Base-by-base conservation (phyloP, 352 stramenopile species). In the Phytophthora tentaculata region DNA sequence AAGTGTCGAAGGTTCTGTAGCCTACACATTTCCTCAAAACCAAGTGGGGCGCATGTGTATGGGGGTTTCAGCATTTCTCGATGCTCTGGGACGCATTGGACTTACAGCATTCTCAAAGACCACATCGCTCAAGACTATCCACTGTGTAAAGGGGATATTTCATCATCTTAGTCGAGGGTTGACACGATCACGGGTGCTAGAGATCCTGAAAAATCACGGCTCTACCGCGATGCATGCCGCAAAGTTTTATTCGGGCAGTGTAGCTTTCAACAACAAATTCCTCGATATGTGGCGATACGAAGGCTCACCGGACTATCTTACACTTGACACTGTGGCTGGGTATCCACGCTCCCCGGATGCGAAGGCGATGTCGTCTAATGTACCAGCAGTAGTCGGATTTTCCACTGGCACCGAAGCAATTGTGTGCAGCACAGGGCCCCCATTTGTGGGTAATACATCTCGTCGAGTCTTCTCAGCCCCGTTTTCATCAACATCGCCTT, bases 221-320 rank as follows among this genome's bases (percentile, higher is more conserved):
- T 80, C 83, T 10, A 82, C 77, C 9, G 87, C 82, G 9, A 79
- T 92, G 51, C 81, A 92, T 67, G 80, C 80, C 23, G 72, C 82
- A 13, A 86, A 84, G 39, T 91, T 94, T 47, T 92, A 91, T 67
- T 85, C 78, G 0, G 84, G 86, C 22, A 88, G 81, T 5, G 83
- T 91, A 24, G 68, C 79, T n/a, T 92, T 94, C 70, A 91, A 79
- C 65, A 89, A 89, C 73, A 86, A 83, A 47, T 94, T 92, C 43
- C 75, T 94, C 35, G 84, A 90, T 58, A 90, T 92, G 81, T 94
- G 86, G 86, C 73, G 82, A 17, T 84, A 90, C 54, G 86, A 94
- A 74, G 86, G 83, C 20, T 94, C 83, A 3, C 84, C 84, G 0
- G 86, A 94, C 68, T 94, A 94, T 56, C 67, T 94, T 20, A 84